Base-by-base conservation (phyloP, 768 basidiomycete genomes). In the Sarcomyxa edulis region DNA sequence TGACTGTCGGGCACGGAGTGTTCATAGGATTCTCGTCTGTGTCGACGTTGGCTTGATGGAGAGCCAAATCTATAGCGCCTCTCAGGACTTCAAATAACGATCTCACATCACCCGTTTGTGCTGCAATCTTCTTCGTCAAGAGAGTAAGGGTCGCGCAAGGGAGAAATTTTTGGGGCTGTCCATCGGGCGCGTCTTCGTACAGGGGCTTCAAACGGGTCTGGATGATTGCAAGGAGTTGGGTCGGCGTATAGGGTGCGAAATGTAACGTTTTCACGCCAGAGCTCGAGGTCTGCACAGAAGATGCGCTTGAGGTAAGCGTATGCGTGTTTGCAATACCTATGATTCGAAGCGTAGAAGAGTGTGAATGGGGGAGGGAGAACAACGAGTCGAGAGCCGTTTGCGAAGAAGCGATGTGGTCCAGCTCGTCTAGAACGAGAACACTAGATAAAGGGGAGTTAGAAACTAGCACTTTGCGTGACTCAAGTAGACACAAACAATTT, bases 281-380 rank as follows among this genome's bases (percentile, higher is more conserved):
- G 21, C 54, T 53, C 0, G 25, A 35, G 21, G 33, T 28, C 23
- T 37, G 41, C n/a, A n/a, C n/a, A n/a, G n/a, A n/a, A 7, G 35
- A 23, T 25, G 34, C 15, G 2, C 78, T 68, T 3, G 79, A 71
- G 2, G 84, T 81, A 18, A 94, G 75, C 5, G 88, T 90, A 50
- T 92, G 90, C 2, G 85, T 88, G 51, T 94, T 94, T 27, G 90
- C 88, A 53, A 94, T 91, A 25, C 84, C 88, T 48, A 93, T 80
- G 27, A 91, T 56, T 33, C 87, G 78, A 40, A 92, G 56, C 25
- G 60, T 62, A 7, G 71, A 58, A 1, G 72, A 55, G 35, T 76
- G 62, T 4, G 69, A 58, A 35, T 74, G 69, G 7, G 82, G 72
- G n/a, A 91, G 66, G 4, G 77, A 68, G 57, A 92, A 88, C 32